Percentiles rank a stretch among this genome's conserved stretches.
These are phyloP conservation scores for Saccharomycopsis sp. DNA, from an alignment of 805 yeast species.

Conservation along the genomic window DNA sequence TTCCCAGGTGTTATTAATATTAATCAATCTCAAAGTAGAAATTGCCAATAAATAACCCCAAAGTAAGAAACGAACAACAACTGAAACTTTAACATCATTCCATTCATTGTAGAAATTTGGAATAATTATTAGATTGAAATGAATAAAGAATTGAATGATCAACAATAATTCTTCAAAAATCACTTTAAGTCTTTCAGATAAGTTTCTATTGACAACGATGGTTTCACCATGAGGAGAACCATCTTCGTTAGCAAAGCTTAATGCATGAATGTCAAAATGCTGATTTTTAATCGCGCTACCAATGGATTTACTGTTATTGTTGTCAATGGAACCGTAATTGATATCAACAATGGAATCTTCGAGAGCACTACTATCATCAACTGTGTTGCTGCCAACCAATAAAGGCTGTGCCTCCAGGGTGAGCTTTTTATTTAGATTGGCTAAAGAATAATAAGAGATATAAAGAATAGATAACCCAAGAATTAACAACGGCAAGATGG, in stretches of 20 bases:
- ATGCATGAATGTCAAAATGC: constrained; percentile 58
- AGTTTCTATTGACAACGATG: constrained; percentile 41
- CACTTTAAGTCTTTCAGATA: constrained; percentile 49
- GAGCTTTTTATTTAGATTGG: constrained; percentile 7
- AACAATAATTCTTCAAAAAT: constrained; percentile 42
- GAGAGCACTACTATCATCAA: constrained; percentile 9
- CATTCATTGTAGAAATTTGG: constrained; percentile 19
- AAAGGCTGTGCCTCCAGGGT: constrained; percentile 11
- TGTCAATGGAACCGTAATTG: constrained; percentile 20
- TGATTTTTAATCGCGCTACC: constrained; percentile 36
- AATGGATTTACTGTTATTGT: constrained; percentile 18
- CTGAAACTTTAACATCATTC: constrained; percentile 22
- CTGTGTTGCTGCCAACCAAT: constrained; percentile 1
- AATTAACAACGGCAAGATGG: constrained; percentile 28
- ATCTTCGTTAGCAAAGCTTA: constrained; percentile 47
- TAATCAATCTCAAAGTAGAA: constrained; percentile 29
- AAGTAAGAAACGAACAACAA: constrained; percentile 23
- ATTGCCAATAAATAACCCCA: constrained; percentile 30
- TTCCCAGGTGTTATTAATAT: constrained; percentile 28
- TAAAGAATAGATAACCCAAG: constrained; percentile 29
- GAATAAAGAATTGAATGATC: constrained; percentile 33
- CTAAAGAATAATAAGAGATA: constrained; percentile 21
- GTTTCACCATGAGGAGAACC: constrained; percentile 54
- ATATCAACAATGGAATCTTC: constrained; percentile 5
- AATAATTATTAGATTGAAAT: constrained; percentile 27